Evolutionary conservation across 495 filamentous ascomycete species (phyloP).

Genomic region (Bathelium albidoporum): DNA sequence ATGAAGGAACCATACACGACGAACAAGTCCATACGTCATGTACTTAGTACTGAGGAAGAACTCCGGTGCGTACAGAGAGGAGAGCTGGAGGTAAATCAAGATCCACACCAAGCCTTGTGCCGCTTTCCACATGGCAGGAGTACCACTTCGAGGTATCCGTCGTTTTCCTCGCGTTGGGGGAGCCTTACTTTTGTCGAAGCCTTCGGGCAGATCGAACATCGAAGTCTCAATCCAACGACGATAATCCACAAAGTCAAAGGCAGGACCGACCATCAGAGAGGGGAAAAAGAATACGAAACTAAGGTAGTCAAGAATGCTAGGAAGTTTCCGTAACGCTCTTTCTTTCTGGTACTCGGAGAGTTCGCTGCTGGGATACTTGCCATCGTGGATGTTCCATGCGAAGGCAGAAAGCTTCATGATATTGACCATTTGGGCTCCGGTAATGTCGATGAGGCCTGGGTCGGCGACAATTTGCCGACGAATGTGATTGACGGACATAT

Average conservation of each 20-base stretch:
- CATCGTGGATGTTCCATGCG: conserved; percentile 96
- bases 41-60: conserved; percentile 52
- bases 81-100: conserved; percentile 62
- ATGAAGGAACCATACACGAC: conserved; percentile 65
- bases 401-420: conserved; percentile 98
- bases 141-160: conserved; percentile 85
- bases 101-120: conserved; percentile 68
- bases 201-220: conserved; percentile 81
- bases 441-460: conserved; percentile 68
- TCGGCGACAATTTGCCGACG: conserved; percentile 60
- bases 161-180: conserved; percentile 84
- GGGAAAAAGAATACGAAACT: conserved; percentile 96
- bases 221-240: conserved; percentile 82
- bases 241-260: conserved; percentile 92
- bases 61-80: conserved; percentile 50
- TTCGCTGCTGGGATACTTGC: conserved; percentile 62
- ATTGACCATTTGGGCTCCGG: conserved; percentile 88
- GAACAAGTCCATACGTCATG: conserved; percentile 54
- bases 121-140: conserved; percentile 71
- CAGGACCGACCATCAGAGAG: conserved; percentile 71
- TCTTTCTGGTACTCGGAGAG: conserved; percentile 82
- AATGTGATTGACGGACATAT: conserved; percentile 87
- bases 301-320: conserved; percentile 63
- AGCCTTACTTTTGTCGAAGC: conserved; percentile 65
- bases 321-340: conserved; percentile 62